Base-by-base conservation (phyloP, 495 filamentous ascomycete species). In the Penicillium odoratum region DNA sequence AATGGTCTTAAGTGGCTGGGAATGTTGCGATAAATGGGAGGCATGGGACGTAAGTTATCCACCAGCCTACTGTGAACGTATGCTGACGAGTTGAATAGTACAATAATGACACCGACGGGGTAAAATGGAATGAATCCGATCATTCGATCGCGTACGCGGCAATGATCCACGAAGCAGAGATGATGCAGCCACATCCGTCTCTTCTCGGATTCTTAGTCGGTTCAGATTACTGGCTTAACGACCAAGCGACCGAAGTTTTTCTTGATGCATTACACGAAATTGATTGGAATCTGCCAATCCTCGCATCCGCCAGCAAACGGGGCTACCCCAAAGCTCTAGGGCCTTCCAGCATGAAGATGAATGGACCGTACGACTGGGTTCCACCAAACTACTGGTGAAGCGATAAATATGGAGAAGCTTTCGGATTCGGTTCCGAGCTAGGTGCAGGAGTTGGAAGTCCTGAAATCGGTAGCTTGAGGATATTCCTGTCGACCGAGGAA, bases 1-100 rank as follows among this genome's bases (percentile, higher is more conserved):
- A 8, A 85, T 88, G 84, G 64, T 88, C 5, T 64, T 88, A 46
- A 65, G 83, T 0, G 85, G 85, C 0, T 88, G 85, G 85, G 85
- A 88, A 53, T 88, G 85, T 61, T 88, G 85, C 57, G 81, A 87
- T 53, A 88, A 87, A 62, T 87, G 85, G 85, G 85, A 88, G 57
- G 83, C 75, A 0, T 88, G 84, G 85, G 67, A 69, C 25, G 74
- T 74, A 60, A 57, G 66, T 38, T 11, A 18, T 31, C 36, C 10
- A 25, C 3, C 5, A 36, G 13, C 9, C 30, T 1, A 25, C 4
- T 36, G 2, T 5, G 21, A 21, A 21, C 21, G 21, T 21, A 21
- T 21, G 2, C 21, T 21, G 21, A 21, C 21, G 2, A 21, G 21
- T 21, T 21, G 21, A 21, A 21, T 21, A 74, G 53, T 86, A 85